These are phyloP conservation scores for Neodidymelliopsis sp. DNA, from an alignment of 2,329 filamentous ascomycete species.

Conservation along the genomic window DNA sequence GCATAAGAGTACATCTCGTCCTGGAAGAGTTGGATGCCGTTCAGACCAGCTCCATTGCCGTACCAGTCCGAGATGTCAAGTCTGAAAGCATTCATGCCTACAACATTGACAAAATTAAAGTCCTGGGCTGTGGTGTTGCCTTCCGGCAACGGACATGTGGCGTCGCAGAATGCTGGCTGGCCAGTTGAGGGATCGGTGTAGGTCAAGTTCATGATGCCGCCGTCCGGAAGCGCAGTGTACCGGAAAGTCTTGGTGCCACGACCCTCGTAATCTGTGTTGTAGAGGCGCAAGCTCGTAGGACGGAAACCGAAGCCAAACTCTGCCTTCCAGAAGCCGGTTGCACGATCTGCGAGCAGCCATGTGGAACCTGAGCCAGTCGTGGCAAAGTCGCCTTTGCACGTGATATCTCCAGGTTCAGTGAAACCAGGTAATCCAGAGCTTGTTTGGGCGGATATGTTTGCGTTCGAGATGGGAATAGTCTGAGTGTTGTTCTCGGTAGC, in stretches of 20 bases:
- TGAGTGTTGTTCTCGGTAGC: conserved; percentile 75
- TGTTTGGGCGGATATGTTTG: conserved; percentile 72
- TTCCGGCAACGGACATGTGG: conserved; percentile 79
- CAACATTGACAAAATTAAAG: conserved; percentile 89
- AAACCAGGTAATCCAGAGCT: conserved; percentile 70
- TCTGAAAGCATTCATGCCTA: conserved; percentile 88
- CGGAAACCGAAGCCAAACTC: conserved; percentile 83
- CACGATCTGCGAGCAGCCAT: conserved; percentile 81
- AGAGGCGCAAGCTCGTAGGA: conserved; percentile 85
- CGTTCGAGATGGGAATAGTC: conserved; percentile 82
- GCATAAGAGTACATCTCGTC: conserved; percentile 87
- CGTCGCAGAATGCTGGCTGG: conserved; percentile 75
- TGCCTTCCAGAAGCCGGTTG: conserved; percentile 83
- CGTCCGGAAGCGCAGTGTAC: conserved; percentile 82
- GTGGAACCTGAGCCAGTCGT: conserved; percentile 73
- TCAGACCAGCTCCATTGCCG: conserved; percentile 81
- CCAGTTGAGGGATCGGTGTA: conserved; percentile 78
- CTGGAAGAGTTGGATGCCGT: conserved; percentile 86
- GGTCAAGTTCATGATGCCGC: conserved; percentile 95
- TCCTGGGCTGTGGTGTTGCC: conserved; percentile 79
- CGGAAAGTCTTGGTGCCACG: conserved; percentile 89
- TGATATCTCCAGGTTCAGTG: conserved; percentile 77
- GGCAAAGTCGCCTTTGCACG: conserved; percentile 76
- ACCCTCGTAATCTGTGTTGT: conserved; percentile 84
- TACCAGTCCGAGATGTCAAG: conserved; percentile 90